Percentiles rank a stretch among this genome's conserved stretches.
phyloP scores from a whole-genome alignment of 441 rosid species.

The Eruca vesicaria region DNA sequence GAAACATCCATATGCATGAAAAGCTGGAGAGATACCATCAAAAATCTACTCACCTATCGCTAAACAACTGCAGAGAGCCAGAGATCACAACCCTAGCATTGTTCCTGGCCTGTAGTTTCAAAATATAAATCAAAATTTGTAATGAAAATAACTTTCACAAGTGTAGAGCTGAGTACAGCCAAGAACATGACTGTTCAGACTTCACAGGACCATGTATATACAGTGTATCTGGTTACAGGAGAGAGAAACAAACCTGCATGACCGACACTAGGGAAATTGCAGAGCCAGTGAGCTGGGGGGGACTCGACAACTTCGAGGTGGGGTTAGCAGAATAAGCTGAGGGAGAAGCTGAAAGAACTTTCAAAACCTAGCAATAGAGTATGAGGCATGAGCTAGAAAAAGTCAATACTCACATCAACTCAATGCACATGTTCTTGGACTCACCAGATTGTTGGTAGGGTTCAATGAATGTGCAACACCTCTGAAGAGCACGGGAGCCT shows the following conservation, averaged over 20 bases:
- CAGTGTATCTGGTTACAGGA: not conserved
- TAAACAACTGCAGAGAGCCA: slow-evolving; percentile 73
- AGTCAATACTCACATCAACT: slow-evolving; percentile 6
- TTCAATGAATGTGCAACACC: slow-evolving; percentile 85
- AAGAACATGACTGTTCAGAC: not conserved
- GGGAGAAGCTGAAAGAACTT: slow-evolving; percentile 85
- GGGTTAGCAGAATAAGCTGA: slow-evolving; percentile 86
- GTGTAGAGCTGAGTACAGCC: not conserved
- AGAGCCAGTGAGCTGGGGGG: slow-evolving; percentile 70
- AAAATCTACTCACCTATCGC: slow-evolving; percentile 52
- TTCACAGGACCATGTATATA: not conserved
- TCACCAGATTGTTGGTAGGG: slow-evolving; percentile 68
- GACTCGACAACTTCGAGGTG: slow-evolving; percentile 56
- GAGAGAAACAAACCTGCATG: slow-evolving; percentile 51
- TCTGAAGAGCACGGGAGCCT: slow-evolving; percentile 80
- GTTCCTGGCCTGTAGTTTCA: slow-evolving; percentile 72
- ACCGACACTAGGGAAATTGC: slow-evolving; percentile 77
- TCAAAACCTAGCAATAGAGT: slow-evolving; percentile 49
- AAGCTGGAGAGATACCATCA: slow-evolving; percentile 3
- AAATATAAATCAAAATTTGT: slow-evolving; percentile 15
- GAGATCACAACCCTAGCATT: slow-evolving; percentile 79
- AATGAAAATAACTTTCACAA: not conserved
- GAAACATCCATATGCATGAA: slow-evolving; percentile 25
- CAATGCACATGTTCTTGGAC: slow-evolving; percentile 2
- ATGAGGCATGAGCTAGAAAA: not conserved